Evolutionary conservation across 2,329 filamentous ascomycete species (phyloP), one percentile per base, ranked within the genome.

Genomic region (Fusarium vanettenii): DNA sequence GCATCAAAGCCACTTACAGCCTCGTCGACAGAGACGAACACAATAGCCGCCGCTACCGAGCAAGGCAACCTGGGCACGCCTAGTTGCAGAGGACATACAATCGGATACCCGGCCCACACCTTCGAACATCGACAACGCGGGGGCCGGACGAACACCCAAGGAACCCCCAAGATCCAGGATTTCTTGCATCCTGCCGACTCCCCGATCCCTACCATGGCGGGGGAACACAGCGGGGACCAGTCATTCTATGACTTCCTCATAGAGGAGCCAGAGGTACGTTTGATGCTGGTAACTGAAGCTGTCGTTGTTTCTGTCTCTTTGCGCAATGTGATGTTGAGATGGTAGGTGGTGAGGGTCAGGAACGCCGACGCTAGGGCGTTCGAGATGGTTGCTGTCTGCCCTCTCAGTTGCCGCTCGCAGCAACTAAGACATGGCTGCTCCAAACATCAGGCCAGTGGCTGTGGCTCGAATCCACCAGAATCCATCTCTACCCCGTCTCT

Each of bases 241-340:
- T 77, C 78, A 69, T 78, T 79, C 67, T 79, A 79, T 76, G 77
- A 79, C 73, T 79, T 79, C 71, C 70, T 79, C 76, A 78, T 79
- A 67, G 77, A 79, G 52, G 77, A 79, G 18, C 71, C 74, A 37
- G 76, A 79, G 77, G 77, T 79, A 78, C 64, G 77, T 78, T 39
- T 35, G 43, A 35, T 20, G 48, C 18, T 52, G 48, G 48, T 29
- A 7, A 10, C 29, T 52, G 48, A 52, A 52, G 48, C 29, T 48
- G 52, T 60, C 59, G 64, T 45, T 57, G 16, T 60, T 64, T 39
- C 41, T 67, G 60, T 68, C 64, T 70, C 64, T 56, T 72, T 67
- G 65, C 62, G 63, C 64, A 31, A 68, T 52, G 56, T 56, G 67
- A 76, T 35, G 65, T 66, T 33, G 62, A 57, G 62, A 37, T 66